phyloP scores from a whole-genome alignment of 495 filamentous ascomycete genomes.

The Aspergillus affinis region DNA sequence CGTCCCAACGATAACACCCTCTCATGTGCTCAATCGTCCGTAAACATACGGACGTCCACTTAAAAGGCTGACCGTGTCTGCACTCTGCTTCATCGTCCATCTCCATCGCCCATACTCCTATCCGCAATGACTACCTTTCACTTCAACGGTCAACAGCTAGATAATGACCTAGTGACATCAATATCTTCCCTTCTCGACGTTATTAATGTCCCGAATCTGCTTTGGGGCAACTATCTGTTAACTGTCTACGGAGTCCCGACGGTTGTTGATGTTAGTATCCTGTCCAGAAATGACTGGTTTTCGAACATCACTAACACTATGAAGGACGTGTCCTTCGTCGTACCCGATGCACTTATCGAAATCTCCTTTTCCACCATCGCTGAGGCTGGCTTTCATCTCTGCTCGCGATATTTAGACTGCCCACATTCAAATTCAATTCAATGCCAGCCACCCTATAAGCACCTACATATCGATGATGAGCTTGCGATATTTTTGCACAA shows the following conservation, averaged over 20 bases:
- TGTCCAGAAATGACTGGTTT: constrained; percentile 1
- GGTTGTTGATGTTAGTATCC: constrained; percentile 23
- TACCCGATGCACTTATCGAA: constrained; percentile 22
- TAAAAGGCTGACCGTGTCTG: too few relatives aligned
- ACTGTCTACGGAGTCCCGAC: constrained; percentile 29
- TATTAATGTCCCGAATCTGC: constrained; percentile 21
- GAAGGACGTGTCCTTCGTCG: constrained; percentile 22
- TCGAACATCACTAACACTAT: constrained; percentile 5
- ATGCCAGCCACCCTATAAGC: constrained; percentile 9
- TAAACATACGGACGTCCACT: too few relatives aligned
- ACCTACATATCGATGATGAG: constrained; percentile 27
- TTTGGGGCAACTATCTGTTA: constrained; percentile 30
- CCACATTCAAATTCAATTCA: constrained; percentile 7
- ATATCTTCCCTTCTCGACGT: constrained; percentile 15
- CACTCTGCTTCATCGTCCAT: too few relatives aligned
- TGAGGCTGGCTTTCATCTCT: constrained; percentile 21
- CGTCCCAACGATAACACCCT: too few relatives aligned
- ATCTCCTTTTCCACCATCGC: constrained; percentile 14
- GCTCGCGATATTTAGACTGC: constrained; percentile 14
- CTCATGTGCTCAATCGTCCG: too few relatives aligned
- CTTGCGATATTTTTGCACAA: constrained; percentile 21
- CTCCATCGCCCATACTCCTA: too few relatives aligned
- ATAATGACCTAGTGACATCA: constrained; percentile 14
- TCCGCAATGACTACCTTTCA: too few relatives aligned
- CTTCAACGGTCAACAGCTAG: constrained; percentile 7